These are phyloP conservation scores for Amborella trichopoda DNA, from an alignment of 164 flowering plant species.

Conservation along the genomic window DNA sequence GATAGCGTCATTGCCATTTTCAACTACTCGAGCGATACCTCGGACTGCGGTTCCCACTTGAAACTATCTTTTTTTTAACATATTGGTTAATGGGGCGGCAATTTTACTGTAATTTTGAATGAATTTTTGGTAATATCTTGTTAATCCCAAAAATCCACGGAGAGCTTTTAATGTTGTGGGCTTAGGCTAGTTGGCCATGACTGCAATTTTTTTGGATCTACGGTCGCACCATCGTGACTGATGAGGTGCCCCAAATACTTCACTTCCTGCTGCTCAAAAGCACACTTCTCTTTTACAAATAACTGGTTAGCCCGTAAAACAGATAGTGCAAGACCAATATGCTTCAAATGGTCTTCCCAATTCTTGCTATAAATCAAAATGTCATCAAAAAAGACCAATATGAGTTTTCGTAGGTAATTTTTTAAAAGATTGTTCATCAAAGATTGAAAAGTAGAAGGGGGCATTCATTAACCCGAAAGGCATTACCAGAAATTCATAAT, in stretches of 20 bases:
- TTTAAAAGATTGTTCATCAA: slow-evolving; percentile 1
- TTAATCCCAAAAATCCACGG: background rate
- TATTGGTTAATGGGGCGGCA: too few species aligned
- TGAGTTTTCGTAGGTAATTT: background rate
- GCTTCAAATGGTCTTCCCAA: too few species aligned
- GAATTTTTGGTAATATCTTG: too few species aligned
- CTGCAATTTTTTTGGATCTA: background rate
- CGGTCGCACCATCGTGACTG: background rate
- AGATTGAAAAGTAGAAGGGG: slow-evolving; percentile 1
- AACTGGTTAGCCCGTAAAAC: background rate
- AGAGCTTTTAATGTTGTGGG: background rate
- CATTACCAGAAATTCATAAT: slow-evolving; percentile 6
- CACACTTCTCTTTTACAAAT: background rate
- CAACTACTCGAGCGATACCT: too few species aligned
- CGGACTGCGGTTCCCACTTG: too few species aligned
- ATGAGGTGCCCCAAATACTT: background rate
- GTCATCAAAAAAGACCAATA: background rate
- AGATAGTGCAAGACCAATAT: too few species aligned
- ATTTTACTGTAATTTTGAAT: too few species aligned
- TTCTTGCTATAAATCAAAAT: slow-evolving; percentile 1
- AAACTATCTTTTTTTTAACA: too few species aligned
- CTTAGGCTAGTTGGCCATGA: background rate
- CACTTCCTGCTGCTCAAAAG: background rate
- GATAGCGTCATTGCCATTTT: too few species aligned
- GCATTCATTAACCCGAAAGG: slow-evolving; percentile 2